Percentiles rank a stretch among this genome's conserved stretches.
phyloP scores from a whole-genome alignment of 139 green algal species.

The Chlorella vulgaris region DNA sequence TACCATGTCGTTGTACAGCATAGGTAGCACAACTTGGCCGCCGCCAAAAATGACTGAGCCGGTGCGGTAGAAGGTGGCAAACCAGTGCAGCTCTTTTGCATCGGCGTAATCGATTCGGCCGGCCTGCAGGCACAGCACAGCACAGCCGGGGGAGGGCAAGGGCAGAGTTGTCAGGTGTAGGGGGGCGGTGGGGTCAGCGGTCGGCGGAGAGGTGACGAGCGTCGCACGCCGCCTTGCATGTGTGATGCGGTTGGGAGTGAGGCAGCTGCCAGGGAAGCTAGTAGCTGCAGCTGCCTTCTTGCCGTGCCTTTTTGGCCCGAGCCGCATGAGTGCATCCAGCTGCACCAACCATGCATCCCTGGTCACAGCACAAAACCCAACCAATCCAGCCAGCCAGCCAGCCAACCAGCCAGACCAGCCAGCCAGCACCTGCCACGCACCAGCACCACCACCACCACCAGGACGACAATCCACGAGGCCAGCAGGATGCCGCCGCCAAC shows the following conservation, averaged over 20 bases:
- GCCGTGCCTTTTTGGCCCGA: too few species aligned
- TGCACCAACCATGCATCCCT: too few species aligned
- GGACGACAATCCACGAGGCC: constrained; percentile 62
- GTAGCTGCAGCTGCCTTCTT: background rate
- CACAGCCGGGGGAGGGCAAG: background rate
- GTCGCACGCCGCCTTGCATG: too few species aligned
- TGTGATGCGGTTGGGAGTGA: too few species aligned
- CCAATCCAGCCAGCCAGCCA: background rate
- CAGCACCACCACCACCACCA: constrained; percentile 46
- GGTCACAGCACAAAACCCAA: too few species aligned
- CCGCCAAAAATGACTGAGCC: constrained; percentile 95
- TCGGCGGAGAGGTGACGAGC: too few species aligned
- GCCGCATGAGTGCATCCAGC: too few species aligned
- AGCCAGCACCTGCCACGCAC: background rate
- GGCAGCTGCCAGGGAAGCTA: too few species aligned
- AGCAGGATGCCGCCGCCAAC: constrained; percentile 61
- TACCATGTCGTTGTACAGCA: constrained; percentile 86
- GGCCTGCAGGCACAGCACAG: background rate
- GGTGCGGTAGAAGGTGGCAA: constrained; percentile 85
- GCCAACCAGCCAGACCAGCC: background rate
- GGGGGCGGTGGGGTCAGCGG: background rate
- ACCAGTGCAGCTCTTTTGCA: constrained; percentile 76
- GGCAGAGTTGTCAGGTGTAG: background rate
- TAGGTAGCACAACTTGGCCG: constrained; percentile 92
- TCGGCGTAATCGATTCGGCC: constrained; percentile 49